These are phyloP conservation scores for Stentor coeruleus DNA, from an alignment of 73 alveolate genomes.

Conservation along the genomic window DNA sequence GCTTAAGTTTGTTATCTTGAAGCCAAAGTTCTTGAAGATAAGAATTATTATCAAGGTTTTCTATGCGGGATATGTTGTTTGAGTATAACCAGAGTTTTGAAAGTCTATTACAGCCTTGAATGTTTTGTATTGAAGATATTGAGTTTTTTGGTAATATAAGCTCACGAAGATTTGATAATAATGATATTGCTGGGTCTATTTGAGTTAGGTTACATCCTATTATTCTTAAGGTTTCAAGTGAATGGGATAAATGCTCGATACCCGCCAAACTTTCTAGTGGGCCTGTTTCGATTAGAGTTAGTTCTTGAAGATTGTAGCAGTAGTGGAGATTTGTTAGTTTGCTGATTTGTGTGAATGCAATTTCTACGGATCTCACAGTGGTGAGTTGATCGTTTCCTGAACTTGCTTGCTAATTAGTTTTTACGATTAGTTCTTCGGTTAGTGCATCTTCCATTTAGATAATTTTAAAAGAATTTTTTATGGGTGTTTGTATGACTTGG, in stretches of 20 bases:
- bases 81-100: constrained; percentile 38
- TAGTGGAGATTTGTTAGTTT: not conserved
- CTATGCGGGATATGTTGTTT: constrained; percentile 42
- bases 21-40: constrained; percentile 46
- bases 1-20: constrained; percentile 45
- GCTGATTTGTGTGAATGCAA: constrained; percentile 17
- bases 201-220: constrained; percentile 39
- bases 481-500: no score
- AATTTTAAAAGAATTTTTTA: no score
- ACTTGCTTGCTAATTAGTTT: not conserved
- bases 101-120: constrained; percentile 43
- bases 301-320: constrained; percentile 26
- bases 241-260: constrained; percentile 44
- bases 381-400: constrained; percentile 23
- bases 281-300: constrained; percentile 25
- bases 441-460: constrained; percentile 27
- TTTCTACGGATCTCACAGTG: not conserved
- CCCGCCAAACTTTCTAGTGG: constrained; percentile 31
- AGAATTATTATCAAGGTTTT: constrained; percentile 41
- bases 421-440: constrained; percentile 13
- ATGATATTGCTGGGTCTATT: constrained; percentile 37
- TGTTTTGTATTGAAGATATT: constrained; percentile 42
- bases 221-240: constrained; percentile 46
- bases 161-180: constrained; percentile 36
- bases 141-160: constrained; percentile 36